phyloP scores from a whole-genome alignment of 208 protist genomes.

The Crithidia sp. region DNA sequence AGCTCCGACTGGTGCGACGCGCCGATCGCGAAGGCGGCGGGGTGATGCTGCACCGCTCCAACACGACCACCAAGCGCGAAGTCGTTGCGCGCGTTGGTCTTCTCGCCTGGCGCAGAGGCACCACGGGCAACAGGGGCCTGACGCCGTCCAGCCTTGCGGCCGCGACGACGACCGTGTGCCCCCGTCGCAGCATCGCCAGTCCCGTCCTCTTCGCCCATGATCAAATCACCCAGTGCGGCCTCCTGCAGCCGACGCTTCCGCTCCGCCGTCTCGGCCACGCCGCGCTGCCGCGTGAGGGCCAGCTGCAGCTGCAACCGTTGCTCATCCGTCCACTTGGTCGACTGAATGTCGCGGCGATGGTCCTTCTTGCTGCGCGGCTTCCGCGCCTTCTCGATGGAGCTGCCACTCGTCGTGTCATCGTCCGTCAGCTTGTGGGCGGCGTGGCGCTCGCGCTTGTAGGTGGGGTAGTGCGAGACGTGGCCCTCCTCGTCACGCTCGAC shows the following conservation, averaged over 20 bases:
- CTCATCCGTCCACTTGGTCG: slow-evolving; percentile 84
- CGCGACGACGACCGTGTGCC: not conserved
- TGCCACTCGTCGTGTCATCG: slow-evolving; percentile 21
- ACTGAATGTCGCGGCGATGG: slow-evolving; percentile 33
- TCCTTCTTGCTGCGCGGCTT: slow-evolving; percentile 15
- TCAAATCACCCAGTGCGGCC: slow-evolving; percentile 34
- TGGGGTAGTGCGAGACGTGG: slow-evolving; percentile 57
- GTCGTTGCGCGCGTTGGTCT: slow-evolving; percentile 28
- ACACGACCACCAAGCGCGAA: slow-evolving; percentile 87
- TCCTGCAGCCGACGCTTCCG: slow-evolving; percentile 50
- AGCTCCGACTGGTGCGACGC: slow-evolving; percentile 52
- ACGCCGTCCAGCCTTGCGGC: slow-evolving; percentile 2
- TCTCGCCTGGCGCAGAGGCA: not conserved
- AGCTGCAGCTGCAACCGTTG: slow-evolving; percentile 89
- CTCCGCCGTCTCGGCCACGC: slow-evolving; percentile 69
- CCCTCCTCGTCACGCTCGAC: slow-evolving; percentile 82
- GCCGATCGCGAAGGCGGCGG: slow-evolving; percentile 64
- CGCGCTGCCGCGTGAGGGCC: slow-evolving; percentile 79
- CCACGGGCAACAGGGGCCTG: not conserved
- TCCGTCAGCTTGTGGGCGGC: slow-evolving; percentile 27
- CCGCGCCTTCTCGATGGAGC: not conserved
- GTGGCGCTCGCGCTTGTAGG: slow-evolving; percentile 20
- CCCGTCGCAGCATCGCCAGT: no score
- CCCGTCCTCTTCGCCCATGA: slow-evolving; percentile 16
- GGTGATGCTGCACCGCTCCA: slow-evolving; percentile 80